A percentile compares a stretch with the other conserved stretches of the same genome.
phyloP scores from a whole-genome alignment of 176 grass and related monocot species.

The Carex scoparia region DNA sequence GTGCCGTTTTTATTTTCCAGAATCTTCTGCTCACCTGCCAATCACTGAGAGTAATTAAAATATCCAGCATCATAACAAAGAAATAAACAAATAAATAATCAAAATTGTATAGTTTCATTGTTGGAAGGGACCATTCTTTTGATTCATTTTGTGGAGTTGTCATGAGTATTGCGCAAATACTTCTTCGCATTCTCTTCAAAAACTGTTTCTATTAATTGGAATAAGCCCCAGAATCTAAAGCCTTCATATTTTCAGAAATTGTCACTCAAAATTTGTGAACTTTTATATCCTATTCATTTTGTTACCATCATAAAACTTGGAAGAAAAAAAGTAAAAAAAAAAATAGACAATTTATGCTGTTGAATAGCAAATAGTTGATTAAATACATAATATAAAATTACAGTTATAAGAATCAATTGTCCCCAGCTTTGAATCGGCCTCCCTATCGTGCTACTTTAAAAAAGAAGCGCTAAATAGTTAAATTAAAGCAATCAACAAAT shows the following conservation, averaged over 20 bases:
- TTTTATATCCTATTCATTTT: not conserved
- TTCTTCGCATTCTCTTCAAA: not conserved
- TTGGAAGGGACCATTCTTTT: not conserved
- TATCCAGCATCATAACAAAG: slow-evolving; percentile 57
- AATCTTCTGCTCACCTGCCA: slow-evolving; percentile 75
- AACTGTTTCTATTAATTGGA: not conserved
- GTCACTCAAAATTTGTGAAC: not conserved
- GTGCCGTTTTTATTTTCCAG: slow-evolving; percentile 53
- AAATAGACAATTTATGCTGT: too few relatives aligned
- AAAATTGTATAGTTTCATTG: slow-evolving; percentile 22
- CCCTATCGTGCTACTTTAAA: not conserved
- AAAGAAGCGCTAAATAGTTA: not conserved
- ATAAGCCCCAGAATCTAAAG: not conserved
- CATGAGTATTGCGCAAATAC: not conserved
- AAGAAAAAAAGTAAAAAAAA: too few relatives aligned
- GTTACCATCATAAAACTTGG: not conserved
- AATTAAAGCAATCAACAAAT: not conserved
- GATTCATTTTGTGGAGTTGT: not conserved
- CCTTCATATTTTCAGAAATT: not conserved
- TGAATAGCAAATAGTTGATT: too few relatives aligned
- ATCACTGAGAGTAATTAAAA: slow-evolving; percentile 91
- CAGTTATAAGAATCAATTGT: not conserved
- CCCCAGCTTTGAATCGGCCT: not conserved
- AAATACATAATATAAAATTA: not conserved
- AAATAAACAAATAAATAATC: slow-evolving; percentile 15